Evolutionary conservation across 2,329 filamentous ascomycete genomes (phyloP).

Genomic region (Colletotrichum sp.): DNA sequence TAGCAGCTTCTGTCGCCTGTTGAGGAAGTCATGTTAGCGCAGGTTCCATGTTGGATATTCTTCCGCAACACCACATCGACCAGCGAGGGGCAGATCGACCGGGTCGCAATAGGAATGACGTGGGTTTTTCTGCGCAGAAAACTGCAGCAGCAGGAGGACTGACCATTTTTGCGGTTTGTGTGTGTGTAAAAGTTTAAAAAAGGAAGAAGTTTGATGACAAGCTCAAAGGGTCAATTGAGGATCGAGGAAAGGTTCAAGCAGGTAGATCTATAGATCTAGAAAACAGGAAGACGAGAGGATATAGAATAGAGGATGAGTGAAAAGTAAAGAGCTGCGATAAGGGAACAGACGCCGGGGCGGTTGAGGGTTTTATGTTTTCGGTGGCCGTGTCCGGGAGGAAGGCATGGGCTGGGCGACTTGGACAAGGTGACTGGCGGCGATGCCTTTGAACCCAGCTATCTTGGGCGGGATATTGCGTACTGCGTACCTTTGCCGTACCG

Average conservation of each 20-base stretch:
- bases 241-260: neutral
- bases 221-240: neutral
- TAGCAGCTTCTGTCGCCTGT: conserved; percentile 31
- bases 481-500: neutral
- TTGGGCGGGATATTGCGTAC: neutral
- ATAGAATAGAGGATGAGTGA: neutral
- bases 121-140: neutral
- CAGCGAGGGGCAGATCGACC: neutral
- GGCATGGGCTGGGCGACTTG: conserved; percentile 1
- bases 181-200: conserved; percentile 5
- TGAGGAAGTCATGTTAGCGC: conserved; percentile 18
- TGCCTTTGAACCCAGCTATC: conserved; percentile 7
- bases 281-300: neutral
- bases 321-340: neutral
- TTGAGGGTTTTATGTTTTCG: conserved; percentile 27
- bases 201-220: neutral
- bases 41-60: neutral
- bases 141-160: conserved; percentile 8
- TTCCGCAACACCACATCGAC: neutral
- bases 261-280: neutral
- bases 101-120: neutral
- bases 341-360: conserved; percentile 8
- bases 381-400: neutral
- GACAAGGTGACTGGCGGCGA: neutral
- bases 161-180: conserved; percentile 26